These are phyloP conservation scores for Collybiopsis confluens DNA, from an alignment of 768 basidiomycete genomes.

Conservation along the genomic window DNA sequence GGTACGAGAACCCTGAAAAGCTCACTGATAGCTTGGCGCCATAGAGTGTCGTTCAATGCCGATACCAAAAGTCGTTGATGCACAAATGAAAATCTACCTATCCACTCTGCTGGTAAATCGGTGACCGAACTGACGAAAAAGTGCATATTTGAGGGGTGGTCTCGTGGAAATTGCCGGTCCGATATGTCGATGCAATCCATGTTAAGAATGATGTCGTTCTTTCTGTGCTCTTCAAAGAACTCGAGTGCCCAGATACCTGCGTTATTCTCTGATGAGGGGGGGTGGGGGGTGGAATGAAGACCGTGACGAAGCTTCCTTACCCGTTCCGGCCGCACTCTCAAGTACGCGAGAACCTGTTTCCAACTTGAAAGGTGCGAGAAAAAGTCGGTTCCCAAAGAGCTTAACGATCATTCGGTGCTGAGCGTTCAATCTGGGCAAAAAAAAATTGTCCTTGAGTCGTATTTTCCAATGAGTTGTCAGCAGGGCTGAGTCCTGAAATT, in stretches of 20 bases:
- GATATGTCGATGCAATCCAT: neutral
- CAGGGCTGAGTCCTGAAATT: too few relatives aligned
- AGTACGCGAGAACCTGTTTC: neutral
- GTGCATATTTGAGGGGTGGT: slow-evolving; percentile 9
- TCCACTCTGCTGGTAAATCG: slow-evolving; percentile 15
- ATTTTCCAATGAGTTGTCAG: too few relatives aligned
- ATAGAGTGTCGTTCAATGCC: slow-evolving; percentile 14
- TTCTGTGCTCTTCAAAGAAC: neutral
- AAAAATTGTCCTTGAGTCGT: too few relatives aligned
- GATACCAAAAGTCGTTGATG: slow-evolving; percentile 19
- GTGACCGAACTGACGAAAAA: slow-evolving; percentile 13
- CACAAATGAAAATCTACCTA: slow-evolving; percentile 13
- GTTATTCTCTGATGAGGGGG: neutral
- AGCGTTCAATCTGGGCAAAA: neutral
- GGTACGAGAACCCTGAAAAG: slow-evolving; percentile 6
- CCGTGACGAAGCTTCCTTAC: neutral
- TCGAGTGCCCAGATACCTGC: neutral
- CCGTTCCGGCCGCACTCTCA: neutral
- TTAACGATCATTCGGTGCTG: neutral
- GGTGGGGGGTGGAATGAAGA: too few relatives aligned
- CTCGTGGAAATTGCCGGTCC: neutral
- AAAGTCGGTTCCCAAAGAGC: neutral
- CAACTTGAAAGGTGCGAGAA: neutral
- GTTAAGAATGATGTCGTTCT: neutral
- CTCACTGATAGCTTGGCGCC: slow-evolving; percentile 13